phyloP scores from a whole-genome alignment of 192 early-diverging fungal species.

The Coemansia asiatica region DNA sequence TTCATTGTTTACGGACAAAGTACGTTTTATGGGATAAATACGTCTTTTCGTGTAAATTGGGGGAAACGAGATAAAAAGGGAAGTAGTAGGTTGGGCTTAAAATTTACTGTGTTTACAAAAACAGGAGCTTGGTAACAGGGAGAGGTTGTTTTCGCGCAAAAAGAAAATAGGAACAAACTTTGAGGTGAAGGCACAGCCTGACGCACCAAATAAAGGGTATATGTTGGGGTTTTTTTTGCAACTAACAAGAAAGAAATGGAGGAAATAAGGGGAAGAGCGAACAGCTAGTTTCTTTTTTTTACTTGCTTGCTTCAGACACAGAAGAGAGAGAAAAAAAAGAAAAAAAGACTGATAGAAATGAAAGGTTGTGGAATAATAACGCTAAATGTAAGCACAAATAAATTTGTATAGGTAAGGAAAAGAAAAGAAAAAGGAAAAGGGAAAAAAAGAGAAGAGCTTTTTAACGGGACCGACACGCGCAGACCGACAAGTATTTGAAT shows the following conservation, averaged over 20 bases:
- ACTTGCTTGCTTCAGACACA: too few relatives aligned
- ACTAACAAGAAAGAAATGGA: slow-evolving; percentile 5
- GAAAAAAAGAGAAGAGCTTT: slow-evolving; percentile 9
- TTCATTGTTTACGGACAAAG: slow-evolving; percentile 49
- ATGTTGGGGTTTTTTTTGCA: slow-evolving; percentile 1
- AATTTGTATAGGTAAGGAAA: slow-evolving; percentile 12
- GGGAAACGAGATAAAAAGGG: not conserved
- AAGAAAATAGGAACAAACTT: not conserved
- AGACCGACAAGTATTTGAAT: slow-evolving; percentile 17
- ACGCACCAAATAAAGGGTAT: slow-evolving; percentile 14
- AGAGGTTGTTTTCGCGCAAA: slow-evolving; percentile 2
- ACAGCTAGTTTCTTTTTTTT: not conserved
- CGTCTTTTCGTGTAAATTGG: not conserved
- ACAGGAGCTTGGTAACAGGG: too few relatives aligned
- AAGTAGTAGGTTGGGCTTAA: not conserved
- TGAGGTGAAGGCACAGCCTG: slow-evolving; percentile 37
- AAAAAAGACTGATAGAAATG: not conserved
- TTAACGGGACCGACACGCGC: slow-evolving; percentile 11
- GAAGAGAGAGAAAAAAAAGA: slow-evolving; percentile 6
- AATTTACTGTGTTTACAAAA: not conserved
- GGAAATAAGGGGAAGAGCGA: slow-evolving; percentile 2
- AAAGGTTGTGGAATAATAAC: slow-evolving; percentile 7
- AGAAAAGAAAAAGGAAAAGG: slow-evolving; percentile 1
- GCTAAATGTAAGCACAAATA: slow-evolving; percentile 16
- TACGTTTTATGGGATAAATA: too few relatives aligned